Percentiles rank a stretch among this genome's conserved stretches.
Evolutionary conservation across 78 protist species (phyloP).

Genomic region (Diacronema lutheri): DNA sequence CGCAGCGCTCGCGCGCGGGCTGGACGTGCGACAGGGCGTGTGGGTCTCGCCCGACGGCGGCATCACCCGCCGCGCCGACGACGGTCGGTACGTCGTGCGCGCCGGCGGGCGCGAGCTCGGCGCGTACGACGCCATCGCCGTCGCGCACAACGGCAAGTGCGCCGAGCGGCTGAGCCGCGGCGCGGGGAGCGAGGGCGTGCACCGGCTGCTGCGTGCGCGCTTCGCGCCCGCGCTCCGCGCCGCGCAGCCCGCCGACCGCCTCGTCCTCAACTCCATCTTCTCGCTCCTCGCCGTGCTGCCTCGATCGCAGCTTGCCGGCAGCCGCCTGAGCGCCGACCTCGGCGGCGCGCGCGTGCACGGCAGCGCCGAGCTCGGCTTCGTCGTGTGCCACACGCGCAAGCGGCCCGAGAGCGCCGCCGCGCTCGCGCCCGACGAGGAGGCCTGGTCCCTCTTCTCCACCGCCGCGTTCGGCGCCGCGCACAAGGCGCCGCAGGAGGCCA

Average conservation of each 20-base stretch:
- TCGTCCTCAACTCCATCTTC: neutral
- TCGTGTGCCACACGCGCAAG: too few species aligned
- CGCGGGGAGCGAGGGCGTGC: neutral
- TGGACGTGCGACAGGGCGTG: neutral
- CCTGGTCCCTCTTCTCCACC: neutral
- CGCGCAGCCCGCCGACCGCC: neutral
- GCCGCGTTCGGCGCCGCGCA: neutral
- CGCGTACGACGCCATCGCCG: neutral
- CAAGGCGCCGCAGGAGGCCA: neutral
- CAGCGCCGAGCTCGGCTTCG: too few species aligned
- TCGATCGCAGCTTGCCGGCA: neutral
- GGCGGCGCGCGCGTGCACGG: neutral
- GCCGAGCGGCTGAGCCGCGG: neutral
- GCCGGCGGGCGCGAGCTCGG: neutral
- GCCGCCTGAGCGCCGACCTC: neutral
- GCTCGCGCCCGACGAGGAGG: neutral
- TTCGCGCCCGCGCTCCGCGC: neutral
- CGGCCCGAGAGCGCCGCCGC: neutral
- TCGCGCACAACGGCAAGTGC: conserved; percentile 14
- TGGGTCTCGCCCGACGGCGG: neutral
- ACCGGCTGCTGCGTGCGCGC: neutral
- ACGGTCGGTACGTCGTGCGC: neutral
- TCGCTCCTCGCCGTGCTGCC: neutral
- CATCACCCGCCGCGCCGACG: neutral
- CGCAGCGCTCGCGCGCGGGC: neutral